phyloP scores from a whole-genome alignment of 176 grass and related monocot genomes.

The Eremochloa ophiuroides region DNA sequence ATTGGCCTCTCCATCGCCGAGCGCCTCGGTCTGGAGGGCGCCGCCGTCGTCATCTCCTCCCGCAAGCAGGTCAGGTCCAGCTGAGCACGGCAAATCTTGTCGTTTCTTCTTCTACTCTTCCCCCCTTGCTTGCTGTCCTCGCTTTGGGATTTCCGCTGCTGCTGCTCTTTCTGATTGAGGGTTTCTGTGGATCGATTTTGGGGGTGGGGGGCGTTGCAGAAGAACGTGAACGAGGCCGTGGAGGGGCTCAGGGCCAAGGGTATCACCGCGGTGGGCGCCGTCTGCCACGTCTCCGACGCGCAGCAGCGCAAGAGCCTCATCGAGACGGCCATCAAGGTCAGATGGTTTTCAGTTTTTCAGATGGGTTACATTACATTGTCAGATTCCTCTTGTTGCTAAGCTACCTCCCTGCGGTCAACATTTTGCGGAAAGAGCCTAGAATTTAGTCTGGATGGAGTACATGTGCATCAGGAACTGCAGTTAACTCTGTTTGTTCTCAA shows the following conservation, averaged over 20 bases:
- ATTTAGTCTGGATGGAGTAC: not conserved
- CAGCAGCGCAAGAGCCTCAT: slow-evolving; percentile 78
- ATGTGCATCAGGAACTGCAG: not conserved
- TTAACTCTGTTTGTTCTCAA: too few species aligned
- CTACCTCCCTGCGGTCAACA: not conserved
- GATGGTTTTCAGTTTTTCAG: not conserved
- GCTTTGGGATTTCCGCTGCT: not conserved
- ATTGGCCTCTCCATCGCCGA: slow-evolving; percentile 85
- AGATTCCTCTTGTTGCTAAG: not conserved
- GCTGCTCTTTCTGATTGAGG: not conserved
- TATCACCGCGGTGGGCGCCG: slow-evolving; percentile 54
- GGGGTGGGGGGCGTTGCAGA: slow-evolving; percentile 31
- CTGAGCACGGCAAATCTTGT: not conserved
- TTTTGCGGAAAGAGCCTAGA: not conserved
- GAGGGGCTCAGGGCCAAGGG: slow-evolving; percentile 64
- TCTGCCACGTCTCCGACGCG: slow-evolving; percentile 84
- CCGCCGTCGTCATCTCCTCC: slow-evolving; percentile 88
- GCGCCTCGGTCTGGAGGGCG: slow-evolving; percentile 85
- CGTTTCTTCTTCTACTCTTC: not conserved
- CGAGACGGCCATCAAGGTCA: slow-evolving; percentile 70
- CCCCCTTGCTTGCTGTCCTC: not conserved
- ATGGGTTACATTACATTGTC: not conserved
- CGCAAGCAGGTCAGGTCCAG: slow-evolving; percentile 91
- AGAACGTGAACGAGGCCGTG: slow-evolving; percentile 85
- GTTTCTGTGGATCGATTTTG: not conserved